phyloP scores from a whole-genome alignment of 352 stramenopile genomes.

The Globisporangium recalcitrans region DNA sequence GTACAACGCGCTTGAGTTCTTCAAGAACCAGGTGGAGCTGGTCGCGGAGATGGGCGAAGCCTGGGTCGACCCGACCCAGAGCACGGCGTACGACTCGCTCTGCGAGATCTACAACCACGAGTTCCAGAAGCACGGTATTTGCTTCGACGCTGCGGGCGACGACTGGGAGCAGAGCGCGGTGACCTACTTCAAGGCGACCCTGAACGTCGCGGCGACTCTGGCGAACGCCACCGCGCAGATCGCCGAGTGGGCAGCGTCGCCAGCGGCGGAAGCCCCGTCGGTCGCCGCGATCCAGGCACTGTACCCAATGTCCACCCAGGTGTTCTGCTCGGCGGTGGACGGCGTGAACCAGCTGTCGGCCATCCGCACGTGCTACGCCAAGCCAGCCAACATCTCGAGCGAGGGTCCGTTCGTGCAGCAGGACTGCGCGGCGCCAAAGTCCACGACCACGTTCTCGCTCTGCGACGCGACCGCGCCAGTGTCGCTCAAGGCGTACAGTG shows the following conservation, averaged over 20 bases:
- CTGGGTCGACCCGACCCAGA: conserved; percentile 57
- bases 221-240: conserved; percentile 41
- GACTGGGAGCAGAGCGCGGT: conserved; percentile 47
- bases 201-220: conserved; percentile 38
- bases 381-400: conserved; percentile 17
- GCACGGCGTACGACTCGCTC: conserved; percentile 60
- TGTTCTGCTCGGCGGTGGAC: conserved; percentile 53
- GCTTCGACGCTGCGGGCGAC: conserved; percentile 46
- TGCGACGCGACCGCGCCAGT: conserved; percentile 2
- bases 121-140: conserved; percentile 85
- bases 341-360: conserved; percentile 54
- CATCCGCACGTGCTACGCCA: conserved; percentile 62
- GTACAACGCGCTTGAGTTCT: conserved; percentile 40
- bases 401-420: background rate
- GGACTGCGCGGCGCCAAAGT: conserved; percentile 5
- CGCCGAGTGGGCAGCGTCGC: conserved; percentile 33
- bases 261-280: conserved; percentile 22
- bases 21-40: conserved; percentile 35
- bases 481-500: conserved; percentile 2
- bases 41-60: conserved; percentile 43
- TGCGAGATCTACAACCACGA: conserved; percentile 86
- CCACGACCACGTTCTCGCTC: conserved; percentile 1
- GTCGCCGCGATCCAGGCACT: conserved; percentile 38
- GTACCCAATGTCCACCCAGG: conserved; percentile 52
- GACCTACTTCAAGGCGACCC: conserved; percentile 55